Evolutionary conservation across 176 grass and related monocot species (phyloP), one percentile per base, ranked within the genome.

Genomic region (Phoenix dactylifera): DNA sequence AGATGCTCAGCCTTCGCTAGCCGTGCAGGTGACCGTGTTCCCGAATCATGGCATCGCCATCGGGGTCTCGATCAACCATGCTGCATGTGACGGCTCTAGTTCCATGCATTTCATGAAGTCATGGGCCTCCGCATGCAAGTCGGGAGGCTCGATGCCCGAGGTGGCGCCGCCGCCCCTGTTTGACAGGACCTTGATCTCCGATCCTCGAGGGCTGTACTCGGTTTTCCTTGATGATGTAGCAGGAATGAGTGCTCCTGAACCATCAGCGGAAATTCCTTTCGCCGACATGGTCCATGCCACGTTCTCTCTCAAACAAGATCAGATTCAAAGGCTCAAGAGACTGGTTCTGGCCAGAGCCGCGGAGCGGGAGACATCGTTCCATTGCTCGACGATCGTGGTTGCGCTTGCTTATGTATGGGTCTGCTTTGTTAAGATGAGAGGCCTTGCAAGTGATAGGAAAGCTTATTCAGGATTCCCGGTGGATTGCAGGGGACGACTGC

Each of bases 51-150:
- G 87, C 30, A 18, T 82, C 53, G 86, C 56, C 16, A 0, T 90
- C 3, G 78, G 63, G 49, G 57, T 74, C 3, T 5, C 72, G 28
- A 7, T 82, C 5, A 54, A 70, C 71, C 87, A 90, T 35, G 59
- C 63, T 1, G 61, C 70, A 7, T 75, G 78, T 54, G 82, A 89
- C 20, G 74, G 82, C 56, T 22, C 50, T 0, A 35, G 56, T 18
- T 82, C 62, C 44, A 77, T 56, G 1, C 67, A 74, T 22, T 89
- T 89, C 81, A 17, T 84, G 4, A 74, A 57, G 50, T 7, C 76
- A 1, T 81, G 86, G 86, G 65, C 69, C 3, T 28, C 39, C 0
- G n/a, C 44, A 16, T 55, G 22, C 22, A 48, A 6, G 4, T 3
- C 22, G 22, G 54, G 26, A 6, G 7, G 35, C 18, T 5, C 17